A percentile compares a stretch with the other conserved stretches of the same genome.
phyloP scores from a whole-genome alignment of 768 basidiomycete genomes.

The Naganishia antarctica region DNA sequence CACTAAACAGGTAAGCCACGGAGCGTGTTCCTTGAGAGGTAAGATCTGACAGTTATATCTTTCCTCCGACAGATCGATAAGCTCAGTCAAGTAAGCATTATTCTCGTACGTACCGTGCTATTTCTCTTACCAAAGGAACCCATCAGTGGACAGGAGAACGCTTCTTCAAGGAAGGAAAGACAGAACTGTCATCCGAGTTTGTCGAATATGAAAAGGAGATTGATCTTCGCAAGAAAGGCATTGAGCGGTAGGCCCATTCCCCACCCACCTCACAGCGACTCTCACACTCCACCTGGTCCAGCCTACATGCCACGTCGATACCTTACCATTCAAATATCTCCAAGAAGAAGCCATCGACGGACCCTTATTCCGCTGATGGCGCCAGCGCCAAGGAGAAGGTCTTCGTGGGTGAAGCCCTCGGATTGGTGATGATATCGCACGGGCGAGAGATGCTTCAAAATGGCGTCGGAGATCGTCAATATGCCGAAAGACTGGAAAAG shows the following conservation, averaged over 20 bases:
- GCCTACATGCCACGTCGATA: constrained; percentile 67
- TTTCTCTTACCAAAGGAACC: not conserved
- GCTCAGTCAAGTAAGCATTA: constrained; percentile 6
- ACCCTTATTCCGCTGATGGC: constrained; percentile 60
- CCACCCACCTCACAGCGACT: too few relatives aligned
- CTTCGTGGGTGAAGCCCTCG: constrained; percentile 69
- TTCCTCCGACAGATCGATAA: not conserved
- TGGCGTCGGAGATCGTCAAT: constrained; percentile 17
- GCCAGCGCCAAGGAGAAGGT: constrained; percentile 59
- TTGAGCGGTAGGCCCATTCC: constrained; percentile 58
- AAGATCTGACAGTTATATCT: too few relatives aligned
- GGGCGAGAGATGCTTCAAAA: constrained; percentile 58
- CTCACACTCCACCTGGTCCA: constrained; percentile 44
- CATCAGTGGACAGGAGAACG: constrained; percentile 81
- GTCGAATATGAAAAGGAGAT: constrained; percentile 76
- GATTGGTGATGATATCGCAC: constrained; percentile 78
- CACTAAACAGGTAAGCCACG: constrained; percentile 20
- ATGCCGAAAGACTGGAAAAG: constrained; percentile 68
- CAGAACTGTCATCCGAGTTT: constrained; percentile 71
- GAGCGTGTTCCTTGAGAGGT: too few relatives aligned
- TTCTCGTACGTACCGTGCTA: not conserved
- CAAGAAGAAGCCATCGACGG: constrained; percentile 60
- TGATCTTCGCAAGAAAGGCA: constrained; percentile 69
- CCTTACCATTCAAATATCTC: constrained; percentile 66
- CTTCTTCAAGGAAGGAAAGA: constrained; percentile 77